Conservation (phyloP, 75 land plant genomes). For the Adiantum capillusveneris region DNA sequence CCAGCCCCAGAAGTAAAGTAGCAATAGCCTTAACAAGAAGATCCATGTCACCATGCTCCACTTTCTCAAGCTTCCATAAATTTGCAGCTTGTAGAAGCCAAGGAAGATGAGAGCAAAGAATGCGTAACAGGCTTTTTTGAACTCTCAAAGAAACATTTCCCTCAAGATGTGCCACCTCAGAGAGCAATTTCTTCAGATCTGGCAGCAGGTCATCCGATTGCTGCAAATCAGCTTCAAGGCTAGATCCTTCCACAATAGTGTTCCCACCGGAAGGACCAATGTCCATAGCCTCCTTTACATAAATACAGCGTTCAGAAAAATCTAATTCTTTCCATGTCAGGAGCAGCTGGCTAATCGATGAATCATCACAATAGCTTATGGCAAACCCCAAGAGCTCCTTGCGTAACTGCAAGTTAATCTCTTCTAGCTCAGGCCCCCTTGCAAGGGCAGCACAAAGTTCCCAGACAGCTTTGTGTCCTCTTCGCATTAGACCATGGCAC, state of each 20-base stretch:
- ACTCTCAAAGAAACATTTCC: too few species aligned
- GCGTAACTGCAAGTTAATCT: slow-evolving; percentile 57
- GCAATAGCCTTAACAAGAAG: slow-evolving; percentile 18
- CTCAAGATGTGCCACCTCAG: not conserved
- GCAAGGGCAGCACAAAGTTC: slow-evolving; percentile 94
- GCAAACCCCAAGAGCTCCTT: slow-evolving; percentile 85
- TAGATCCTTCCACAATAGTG: too few species aligned
- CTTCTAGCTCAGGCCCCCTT: slow-evolving; percentile 74
- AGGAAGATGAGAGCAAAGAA: slow-evolving; percentile 49
- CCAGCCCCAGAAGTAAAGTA: slow-evolving; percentile 57
- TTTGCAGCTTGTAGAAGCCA: slow-evolving; percentile 43
- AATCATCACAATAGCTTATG: slow-evolving; percentile 91
- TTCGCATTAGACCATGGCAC: slow-evolving; percentile 69
- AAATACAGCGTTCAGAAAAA: slow-evolving; percentile 10
- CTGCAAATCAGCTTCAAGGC: too few species aligned
- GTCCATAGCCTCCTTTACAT: not conserved
- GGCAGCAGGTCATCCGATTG: not conserved
- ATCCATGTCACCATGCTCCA: not conserved
- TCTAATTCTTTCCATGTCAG: slow-evolving; percentile 90
- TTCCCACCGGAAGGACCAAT: too few species aligned
- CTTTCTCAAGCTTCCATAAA: not conserved
- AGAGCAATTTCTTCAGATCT: not conserved
- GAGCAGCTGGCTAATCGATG: slow-evolving; percentile 77
- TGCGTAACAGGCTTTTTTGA: not conserved
- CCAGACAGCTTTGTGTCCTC: slow-evolving; percentile 83